Base-by-base conservation (phyloP, 2,329 filamentous ascomycete species). In the Paracamarosporium sp. region DNA sequence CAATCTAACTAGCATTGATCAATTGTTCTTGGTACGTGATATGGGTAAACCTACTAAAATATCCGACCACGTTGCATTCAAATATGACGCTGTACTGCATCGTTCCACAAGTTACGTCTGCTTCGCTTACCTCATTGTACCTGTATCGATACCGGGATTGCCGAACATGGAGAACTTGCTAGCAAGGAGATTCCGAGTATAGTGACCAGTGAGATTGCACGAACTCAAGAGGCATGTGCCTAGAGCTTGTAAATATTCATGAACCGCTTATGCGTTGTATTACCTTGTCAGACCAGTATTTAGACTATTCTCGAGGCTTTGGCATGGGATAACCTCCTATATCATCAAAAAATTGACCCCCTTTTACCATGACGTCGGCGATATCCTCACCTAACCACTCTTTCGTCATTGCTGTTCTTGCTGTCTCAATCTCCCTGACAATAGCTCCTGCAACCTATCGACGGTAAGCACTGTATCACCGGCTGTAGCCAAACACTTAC, bases 381-480 rank as follows among this genome's bases (percentile, higher is more conserved):
- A 76, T 74, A 24, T 76, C 73, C 15, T 70, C 59, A 11, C 75
- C 75, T 9, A 77, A 55, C 75, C 75, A 77, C 22, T 71, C 25
- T 9, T 53, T 64, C 7, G 65, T 66, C 51, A 76, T 48, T 1
- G 56, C 58, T 1, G 68, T 68, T 31, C 69, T 62, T 7, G 64
- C 59, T 1, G 51, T 61, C 53, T 76, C 74, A 31, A 77, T 69
- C 50, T 77, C 74, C 33, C 58, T 66, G 0, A 65, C 55, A n/a
- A 65, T 24, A 36, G 60, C 65, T 27, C 71, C 72, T 24, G 67
- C 73, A 20, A 75, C 67, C 72, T 74, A 22, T 20, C n/a, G 15
- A 13, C 24, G 4, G 3, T 22, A 11, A 8, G 4, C 27, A 33
- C 24, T 24, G 7, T 65, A 71, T 12, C 27, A 1, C 4, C 4